A percentile compares a stretch with the other conserved stretches of the same genome.
Conservation (phyloP, 257 asterid genomes). For the Forsythia viridissima region DNA sequence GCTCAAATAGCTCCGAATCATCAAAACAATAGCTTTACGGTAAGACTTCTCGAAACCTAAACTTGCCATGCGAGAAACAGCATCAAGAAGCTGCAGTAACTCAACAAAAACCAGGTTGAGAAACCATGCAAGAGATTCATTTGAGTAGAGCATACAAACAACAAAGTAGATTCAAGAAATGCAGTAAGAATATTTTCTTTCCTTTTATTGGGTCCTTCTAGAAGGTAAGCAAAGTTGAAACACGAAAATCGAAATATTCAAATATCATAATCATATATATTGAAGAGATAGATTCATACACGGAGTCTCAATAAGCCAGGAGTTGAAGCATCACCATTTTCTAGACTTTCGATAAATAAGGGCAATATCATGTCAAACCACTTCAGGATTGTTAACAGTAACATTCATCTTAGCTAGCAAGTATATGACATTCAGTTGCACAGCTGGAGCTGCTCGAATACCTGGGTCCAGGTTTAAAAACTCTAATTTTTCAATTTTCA, state of each 20-base stretch:
- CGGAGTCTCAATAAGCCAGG: slow-evolving; percentile 71
- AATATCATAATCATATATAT: slow-evolving; percentile 7
- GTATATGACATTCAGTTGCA: slow-evolving; percentile 82
- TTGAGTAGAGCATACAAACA: slow-evolving; percentile 1
- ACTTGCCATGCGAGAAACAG: slow-evolving; percentile 98
- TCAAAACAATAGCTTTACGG: slow-evolving; percentile 92
- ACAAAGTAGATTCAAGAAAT: slow-evolving; percentile 9
- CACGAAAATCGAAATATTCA: background rate
- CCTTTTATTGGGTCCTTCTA: slow-evolving; percentile 12
- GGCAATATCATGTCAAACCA: slow-evolving; percentile 62
- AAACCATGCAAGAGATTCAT: slow-evolving; percentile 30
- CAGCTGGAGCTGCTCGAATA: slow-evolving; percentile 67
- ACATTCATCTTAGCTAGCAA: slow-evolving; percentile 54
- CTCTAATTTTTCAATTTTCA: too few relatives aligned
- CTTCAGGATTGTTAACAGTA: slow-evolving; percentile 50
- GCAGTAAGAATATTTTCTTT: background rate
- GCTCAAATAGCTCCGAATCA: slow-evolving; percentile 89
- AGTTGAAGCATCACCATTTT: slow-evolving; percentile 52
- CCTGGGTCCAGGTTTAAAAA: too few relatives aligned
- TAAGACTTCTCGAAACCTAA: slow-evolving; percentile 95
- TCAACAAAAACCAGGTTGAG: slow-evolving; percentile 63
- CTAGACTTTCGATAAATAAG: slow-evolving; percentile 51
- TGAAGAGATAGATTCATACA: slow-evolving; percentile 47
- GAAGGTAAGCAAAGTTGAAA: background rate
- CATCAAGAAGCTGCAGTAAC: slow-evolving; percentile 99